Evolutionary conservation across 208 protist species (phyloP).

Genomic region (Herpetomonas samuelpessoai): DNA sequence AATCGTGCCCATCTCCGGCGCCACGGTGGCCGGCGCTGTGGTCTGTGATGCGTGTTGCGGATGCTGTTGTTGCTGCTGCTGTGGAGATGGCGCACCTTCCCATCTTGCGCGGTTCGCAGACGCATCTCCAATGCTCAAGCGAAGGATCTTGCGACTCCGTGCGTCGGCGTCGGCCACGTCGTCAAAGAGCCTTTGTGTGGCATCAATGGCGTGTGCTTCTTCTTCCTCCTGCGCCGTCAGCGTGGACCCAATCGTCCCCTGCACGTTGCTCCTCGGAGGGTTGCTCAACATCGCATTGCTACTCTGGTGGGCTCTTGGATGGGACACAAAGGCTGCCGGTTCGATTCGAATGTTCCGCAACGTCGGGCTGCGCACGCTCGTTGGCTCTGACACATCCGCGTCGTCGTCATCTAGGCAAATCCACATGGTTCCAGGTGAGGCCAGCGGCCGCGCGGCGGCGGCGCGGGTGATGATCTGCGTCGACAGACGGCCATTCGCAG

Average conservation of each 20-base stretch:
- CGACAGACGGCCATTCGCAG: slow-evolving; percentile 24
- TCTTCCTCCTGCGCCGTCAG: no score
- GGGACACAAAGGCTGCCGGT: no score
- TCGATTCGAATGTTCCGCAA: background rate
- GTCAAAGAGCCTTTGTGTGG: background rate
- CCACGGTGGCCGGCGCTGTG: background rate
- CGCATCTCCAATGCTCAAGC: background rate
- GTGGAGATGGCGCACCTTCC: background rate
- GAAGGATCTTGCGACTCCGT: background rate
- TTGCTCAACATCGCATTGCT: no score
- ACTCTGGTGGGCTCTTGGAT: no score
- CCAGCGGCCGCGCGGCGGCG: slow-evolving; percentile 47
- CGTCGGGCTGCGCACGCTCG: slow-evolving; percentile 10
- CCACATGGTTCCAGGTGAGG: slow-evolving; percentile 66
- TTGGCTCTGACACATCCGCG: slow-evolving; percentile 21
- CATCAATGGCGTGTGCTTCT: no score
- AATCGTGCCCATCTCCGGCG: slow-evolving; percentile 21
- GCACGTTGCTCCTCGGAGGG: no score
- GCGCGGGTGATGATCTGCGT: slow-evolving; percentile 53
- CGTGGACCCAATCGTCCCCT: no score
- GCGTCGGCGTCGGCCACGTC: background rate
- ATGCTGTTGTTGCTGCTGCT: background rate
- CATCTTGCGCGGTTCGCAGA: no score
- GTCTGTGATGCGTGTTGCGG: background rate
- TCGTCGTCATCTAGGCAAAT: slow-evolving; percentile 77